Evolutionary conservation across 768 basidiomycete genomes (phyloP), one percentile per base, ranked within the genome.

Genomic region (Hebeloma cylindrosporum): DNA sequence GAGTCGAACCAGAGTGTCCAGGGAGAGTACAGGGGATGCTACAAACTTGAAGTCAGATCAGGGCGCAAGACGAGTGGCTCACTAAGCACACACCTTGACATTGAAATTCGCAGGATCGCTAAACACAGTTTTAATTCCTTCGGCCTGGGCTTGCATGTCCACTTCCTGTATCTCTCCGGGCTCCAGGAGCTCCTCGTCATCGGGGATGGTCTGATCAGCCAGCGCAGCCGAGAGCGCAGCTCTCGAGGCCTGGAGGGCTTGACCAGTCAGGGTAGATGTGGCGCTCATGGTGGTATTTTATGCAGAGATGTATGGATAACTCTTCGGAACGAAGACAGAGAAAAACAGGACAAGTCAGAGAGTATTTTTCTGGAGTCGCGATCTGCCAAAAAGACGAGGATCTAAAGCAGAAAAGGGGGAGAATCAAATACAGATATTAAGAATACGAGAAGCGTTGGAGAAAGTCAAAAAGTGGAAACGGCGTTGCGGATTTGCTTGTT

Each of bases 1-100:
- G 94, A 95, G 63, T 98, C 95, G 63, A 97, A 99, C 93, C 93
- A 97, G 21, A 99, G 82, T 5, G 93, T 97, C 94, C 94, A 96
- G 7, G 88, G 75, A 21, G 93, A 93, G 67, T 82, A 95, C 32
- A 97, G 80, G 9, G 93, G 93, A 62, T 97, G 93, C 93, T 96
- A 55, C 26, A 34, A 21, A 36, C 20, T 22, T 18, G 9, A 22
- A 17, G 13, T 49, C n/a, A 40, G 33, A 32, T 43, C 13, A 46
- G 31, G 30, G 57, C 14, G 26, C 5, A 23, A 47, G 49, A 16
- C 34, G 10, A 26, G 23, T 23, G n/a, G n/a, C 5, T 17, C 36
- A 4, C 1, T 14, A 20, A 25, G 22, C 6, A 58, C 61, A 34
- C 37, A 94, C 95, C 77, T 97, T 98, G 72, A 97, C 93, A 61